These are phyloP conservation scores for Euphorbia schlechtendalii DNA, from an alignment of 441 rosid species.

Conservation along the genomic window DNA sequence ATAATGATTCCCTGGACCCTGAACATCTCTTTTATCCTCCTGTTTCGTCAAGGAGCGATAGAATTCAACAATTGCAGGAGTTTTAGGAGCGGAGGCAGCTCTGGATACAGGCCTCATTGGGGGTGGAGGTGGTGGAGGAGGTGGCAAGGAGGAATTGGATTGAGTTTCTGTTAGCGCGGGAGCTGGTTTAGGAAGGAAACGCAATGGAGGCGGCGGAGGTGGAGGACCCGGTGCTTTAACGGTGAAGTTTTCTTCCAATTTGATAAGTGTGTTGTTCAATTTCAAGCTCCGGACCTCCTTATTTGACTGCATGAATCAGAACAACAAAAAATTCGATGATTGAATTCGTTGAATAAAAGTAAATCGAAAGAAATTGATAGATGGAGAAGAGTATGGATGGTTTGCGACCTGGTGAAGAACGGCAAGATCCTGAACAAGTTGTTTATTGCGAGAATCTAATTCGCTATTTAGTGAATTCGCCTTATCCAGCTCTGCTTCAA, in stretches of 20 bases:
- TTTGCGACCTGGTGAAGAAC: constrained; percentile 36
- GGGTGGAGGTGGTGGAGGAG: constrained; percentile 55
- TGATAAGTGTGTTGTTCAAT: constrained; percentile 64
- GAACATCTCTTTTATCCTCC: constrained; percentile 39
- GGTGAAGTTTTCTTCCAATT: constrained; percentile 51
- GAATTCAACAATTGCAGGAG: constrained; percentile 45
- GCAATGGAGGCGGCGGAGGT: constrained; percentile 10
- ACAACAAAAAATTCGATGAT: background rate
- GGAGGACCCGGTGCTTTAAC: constrained; percentile 16
- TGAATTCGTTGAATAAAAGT: too few relatives aligned
- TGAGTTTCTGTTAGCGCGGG: constrained; percentile 20
- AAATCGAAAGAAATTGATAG: too few relatives aligned
- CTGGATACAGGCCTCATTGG: constrained; percentile 45
- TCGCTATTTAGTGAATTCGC: constrained; percentile 45
- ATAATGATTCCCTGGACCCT: constrained; percentile 29
- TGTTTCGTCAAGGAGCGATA: constrained; percentile 44
- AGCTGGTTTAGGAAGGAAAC: constrained; percentile 17
- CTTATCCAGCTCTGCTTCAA: constrained; percentile 55
- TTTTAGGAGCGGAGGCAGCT: constrained; percentile 40
- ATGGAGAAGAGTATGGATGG: background rate
- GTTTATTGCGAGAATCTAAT: constrained; percentile 44
- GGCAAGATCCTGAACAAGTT: constrained; percentile 54
- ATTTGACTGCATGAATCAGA: constrained; percentile 31
- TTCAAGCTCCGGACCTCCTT: constrained; percentile 42
- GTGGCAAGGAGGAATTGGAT: constrained; percentile 26